Evolutionary conservation across 2,329 filamentous ascomycete species (phyloP), one percentile per base, ranked within the genome.

Genomic region (Aspergillus sp.): DNA sequence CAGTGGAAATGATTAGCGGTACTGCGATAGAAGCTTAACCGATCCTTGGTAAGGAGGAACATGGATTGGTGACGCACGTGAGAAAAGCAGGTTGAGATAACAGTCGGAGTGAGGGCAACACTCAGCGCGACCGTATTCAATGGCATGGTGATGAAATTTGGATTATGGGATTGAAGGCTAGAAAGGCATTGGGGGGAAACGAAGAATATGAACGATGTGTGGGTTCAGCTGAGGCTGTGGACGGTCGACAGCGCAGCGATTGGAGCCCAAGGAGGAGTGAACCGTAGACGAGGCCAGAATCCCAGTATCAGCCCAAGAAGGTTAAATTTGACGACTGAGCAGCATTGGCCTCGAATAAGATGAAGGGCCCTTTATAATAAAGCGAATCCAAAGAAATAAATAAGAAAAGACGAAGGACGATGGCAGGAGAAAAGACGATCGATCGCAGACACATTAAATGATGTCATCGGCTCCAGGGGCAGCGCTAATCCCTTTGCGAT

Each of bases 31-130:
- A 19, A 19, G 2, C 19, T 19, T 19, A 19, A 19, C 19, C 19
- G 19, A 19, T 19, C 19, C 19, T 19, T 19, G 19, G 19, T 19
- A 19, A 19, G 7, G 29, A 44, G 19, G n/a, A 28, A 37, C 19
- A 41, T 13, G 43, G 40, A 39, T 35, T 44, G n/a, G 39, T 10
- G 39, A 71, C 83, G 56, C 76, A 90, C 88, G 76, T 97, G 93
- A 46, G 84, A 85, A 56, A 97, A 75, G 50, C 91, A 83, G 10
- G 91, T 96, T 53, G 87, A 84, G 44, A 97, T 77, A 37, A 95
- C 86, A 4, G 87, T 90, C 9, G 93, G 91, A 50, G 90, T 89
- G 43, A 96, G 85, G 39, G 90, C 90, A 52, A 88, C 78, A 45
- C 84, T 82, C 47, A 97, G 85, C 10, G 86, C 83, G 33, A 91